Evolutionary conservation across 768 basidiomycete genomes (phyloP), one percentile per base, ranked within the genome.

Genomic region (Russula earlei): DNA sequence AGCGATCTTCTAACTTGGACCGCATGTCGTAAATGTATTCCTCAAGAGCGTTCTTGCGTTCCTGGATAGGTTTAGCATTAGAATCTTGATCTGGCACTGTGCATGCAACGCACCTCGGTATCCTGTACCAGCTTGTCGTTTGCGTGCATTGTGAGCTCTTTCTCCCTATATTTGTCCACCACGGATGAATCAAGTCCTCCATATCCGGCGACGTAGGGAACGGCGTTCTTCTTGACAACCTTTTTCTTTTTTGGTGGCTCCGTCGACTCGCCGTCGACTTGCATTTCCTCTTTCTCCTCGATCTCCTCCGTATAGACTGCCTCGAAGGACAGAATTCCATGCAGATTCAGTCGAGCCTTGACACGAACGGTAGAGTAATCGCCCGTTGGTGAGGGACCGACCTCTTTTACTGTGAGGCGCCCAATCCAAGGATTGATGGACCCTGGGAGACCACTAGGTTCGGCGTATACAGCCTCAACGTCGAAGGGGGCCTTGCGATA

Each of bases 11-110:
- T 58, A 99, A 80, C 75, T 96, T 95, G 71, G 81, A 75, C 37
- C 93, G 88, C 66, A 79, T 92, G 70, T 98, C 95, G 73, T 97
- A 97, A 55, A 98, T 87, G 75, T 95, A 97, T 73, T 98, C 96
- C 74, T 99, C 95, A 14, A 99, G 83, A 4, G 94, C 93, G 68
- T 99, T 99, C 76, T 97, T 99, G 71, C 90, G 84, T 71, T 98
- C 90, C 91, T 95, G 38, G n/a, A 43, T 11, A 14, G 27, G 24
- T 46, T 36, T 34, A 10, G 49, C 0, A 19, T 40, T 31, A 27
- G 11, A 20, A 34, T 20, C 47, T 41, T 20, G 40, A 31, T 46
- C 27, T 1, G 20, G n/a, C 43, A 17, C 9, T 12, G 46, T 11
- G 48, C 49, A 25, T 19, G 44, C 34, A 57, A 72, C 80, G 34